These are phyloP conservation scores for Parascedosporium putredinis DNA, from an alignment of 2,329 filamentous ascomycete species.

Conservation along the genomic window DNA sequence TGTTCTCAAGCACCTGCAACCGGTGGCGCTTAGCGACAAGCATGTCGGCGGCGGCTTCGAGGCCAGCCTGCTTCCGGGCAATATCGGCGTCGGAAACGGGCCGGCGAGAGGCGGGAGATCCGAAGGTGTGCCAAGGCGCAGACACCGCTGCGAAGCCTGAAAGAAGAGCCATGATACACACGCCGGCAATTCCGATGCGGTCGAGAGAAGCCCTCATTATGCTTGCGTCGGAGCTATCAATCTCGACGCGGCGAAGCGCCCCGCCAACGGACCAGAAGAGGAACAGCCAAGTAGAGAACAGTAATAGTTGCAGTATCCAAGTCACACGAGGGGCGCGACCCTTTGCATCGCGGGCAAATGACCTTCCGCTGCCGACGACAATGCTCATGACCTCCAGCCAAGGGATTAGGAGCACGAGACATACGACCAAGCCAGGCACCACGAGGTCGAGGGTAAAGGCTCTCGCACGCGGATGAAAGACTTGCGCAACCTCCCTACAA, in stretches of 20 bases:
- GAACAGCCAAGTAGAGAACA: conserved; percentile 60
- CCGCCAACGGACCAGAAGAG: conserved; percentile 68
- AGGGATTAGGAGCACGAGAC: conserved; percentile 67
- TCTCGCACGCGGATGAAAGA: conserved; percentile 57
- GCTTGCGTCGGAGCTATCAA: neutral
- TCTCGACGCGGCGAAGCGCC: conserved; percentile 19
- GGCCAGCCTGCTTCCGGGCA: conserved; percentile 64
- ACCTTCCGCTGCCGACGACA: conserved; percentile 46
- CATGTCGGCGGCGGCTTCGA: conserved; percentile 73
- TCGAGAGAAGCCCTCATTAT: conserved; percentile 46
- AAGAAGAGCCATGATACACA: conserved; percentile 77
- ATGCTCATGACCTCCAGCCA: conserved; percentile 67
- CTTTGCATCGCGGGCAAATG: conserved; percentile 47
- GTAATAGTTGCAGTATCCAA: conserved; percentile 51
- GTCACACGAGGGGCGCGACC: conserved; percentile 47
- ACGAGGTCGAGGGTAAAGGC: conserved; percentile 58
- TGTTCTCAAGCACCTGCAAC: conserved; percentile 59
- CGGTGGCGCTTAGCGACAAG: conserved; percentile 63
- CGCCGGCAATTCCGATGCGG: conserved; percentile 73
- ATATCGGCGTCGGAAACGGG: conserved; percentile 66
- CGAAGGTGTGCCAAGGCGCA: conserved; percentile 75
- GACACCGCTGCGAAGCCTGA: conserved; percentile 85
- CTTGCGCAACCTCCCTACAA: conserved; percentile 73
- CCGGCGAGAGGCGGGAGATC: conserved; percentile 26
- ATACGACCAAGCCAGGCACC: conserved; percentile 58